These are phyloP conservation scores for Globisporangium megalacanthum DNA, from an alignment of 352 stramenopile genomes.

Conservation along the genomic window DNA sequence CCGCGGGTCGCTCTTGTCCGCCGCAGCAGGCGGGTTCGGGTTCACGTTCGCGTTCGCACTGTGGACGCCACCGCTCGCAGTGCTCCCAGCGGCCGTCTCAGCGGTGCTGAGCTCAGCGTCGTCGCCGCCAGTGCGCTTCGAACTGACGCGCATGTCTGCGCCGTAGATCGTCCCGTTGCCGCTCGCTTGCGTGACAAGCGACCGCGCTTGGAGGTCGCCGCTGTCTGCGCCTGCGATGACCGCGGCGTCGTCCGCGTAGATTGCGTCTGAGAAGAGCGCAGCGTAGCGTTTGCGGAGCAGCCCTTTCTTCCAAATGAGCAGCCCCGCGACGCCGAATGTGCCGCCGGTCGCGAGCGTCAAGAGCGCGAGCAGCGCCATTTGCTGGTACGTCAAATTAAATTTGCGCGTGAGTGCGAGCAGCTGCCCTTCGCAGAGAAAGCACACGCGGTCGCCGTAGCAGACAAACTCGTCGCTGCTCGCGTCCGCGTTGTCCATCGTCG, in stretches of 20 bases:
- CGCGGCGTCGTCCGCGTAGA: conserved; percentile 46
- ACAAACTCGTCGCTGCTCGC: conserved; percentile 42
- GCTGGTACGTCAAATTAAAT: conserved; percentile 73
- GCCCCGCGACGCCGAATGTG: conserved; percentile 55
- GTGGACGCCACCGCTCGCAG: neutral
- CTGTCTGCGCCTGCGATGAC: conserved; percentile 4
- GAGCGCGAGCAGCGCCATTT: conserved; percentile 55
- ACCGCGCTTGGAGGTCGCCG: conserved; percentile 7
- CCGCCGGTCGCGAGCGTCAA: conserved; percentile 49
- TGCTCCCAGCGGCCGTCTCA: conserved; percentile 2
- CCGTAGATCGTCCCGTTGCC: conserved; percentile 13
- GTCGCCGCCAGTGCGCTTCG: conserved; percentile 7
- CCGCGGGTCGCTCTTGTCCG: conserved; percentile 8
- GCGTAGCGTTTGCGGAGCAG: conserved; percentile 71
- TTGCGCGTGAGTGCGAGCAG: conserved; percentile 60
- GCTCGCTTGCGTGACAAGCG: conserved; percentile 6
- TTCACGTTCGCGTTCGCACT: neutral
- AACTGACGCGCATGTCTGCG: neutral
- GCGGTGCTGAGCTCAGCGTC: conserved; percentile 8
- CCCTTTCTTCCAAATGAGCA: conserved; percentile 67
- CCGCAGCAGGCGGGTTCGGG: neutral
- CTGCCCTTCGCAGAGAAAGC: conserved; percentile 69
- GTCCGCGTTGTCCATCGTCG: too few species aligned
- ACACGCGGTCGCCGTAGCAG: conserved; percentile 69
- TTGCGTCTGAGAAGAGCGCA: conserved; percentile 50